A percentile compares a stretch with the other conserved stretches of the same genome.
Conservation (phyloP, 768 basidiomycete species). For the Kwoniella pini region DNA sequence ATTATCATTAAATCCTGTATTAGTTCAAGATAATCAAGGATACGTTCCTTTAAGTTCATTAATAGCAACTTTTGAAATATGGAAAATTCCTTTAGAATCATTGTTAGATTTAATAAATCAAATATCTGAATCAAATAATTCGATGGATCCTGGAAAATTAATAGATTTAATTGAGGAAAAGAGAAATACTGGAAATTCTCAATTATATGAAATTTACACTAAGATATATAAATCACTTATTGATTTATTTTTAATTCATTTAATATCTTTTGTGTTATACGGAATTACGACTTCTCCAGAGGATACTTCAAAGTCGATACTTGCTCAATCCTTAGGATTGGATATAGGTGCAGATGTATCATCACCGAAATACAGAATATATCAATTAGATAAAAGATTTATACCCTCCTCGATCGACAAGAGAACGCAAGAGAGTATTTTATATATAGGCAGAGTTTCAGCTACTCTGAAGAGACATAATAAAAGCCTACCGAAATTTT, state of each 20-base stretch:
- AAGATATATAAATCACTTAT: slow-evolving; percentile 74
- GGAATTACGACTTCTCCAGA: slow-evolving; percentile 62
- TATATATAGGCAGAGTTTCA: slow-evolving; percentile 83
- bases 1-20: slow-evolving; percentile 68
- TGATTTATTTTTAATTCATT: slow-evolving; percentile 77
- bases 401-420: slow-evolving; percentile 74
- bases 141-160: slow-evolving; percentile 70
- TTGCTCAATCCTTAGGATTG: slow-evolving; percentile 25
- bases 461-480: slow-evolving; percentile 77
- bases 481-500: slow-evolving; percentile 69
- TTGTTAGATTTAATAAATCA: slow-evolving; percentile 65
- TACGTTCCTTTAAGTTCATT: slow-evolving; percentile 84
- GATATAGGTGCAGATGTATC: slow-evolving; percentile 63
- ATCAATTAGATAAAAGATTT: slow-evolving; percentile 64
- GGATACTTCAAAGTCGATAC: slow-evolving; percentile 5
- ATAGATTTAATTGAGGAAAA: slow-evolving; percentile 75
- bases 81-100: slow-evolving; percentile 81
- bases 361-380: slow-evolving; percentile 60
- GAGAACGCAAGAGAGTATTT: slow-evolving; percentile 75
- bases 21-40: slow-evolving; percentile 57
- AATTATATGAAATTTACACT: slow-evolving; percentile 69
- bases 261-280: slow-evolving; percentile 79
- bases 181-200: slow-evolving; percentile 75
- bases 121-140: not conserved
- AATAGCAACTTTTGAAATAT: slow-evolving; percentile 78